phyloP scores from a whole-genome alignment of 2,329 filamentous ascomycete species.

The Blastomyces emzantsi region DNA sequence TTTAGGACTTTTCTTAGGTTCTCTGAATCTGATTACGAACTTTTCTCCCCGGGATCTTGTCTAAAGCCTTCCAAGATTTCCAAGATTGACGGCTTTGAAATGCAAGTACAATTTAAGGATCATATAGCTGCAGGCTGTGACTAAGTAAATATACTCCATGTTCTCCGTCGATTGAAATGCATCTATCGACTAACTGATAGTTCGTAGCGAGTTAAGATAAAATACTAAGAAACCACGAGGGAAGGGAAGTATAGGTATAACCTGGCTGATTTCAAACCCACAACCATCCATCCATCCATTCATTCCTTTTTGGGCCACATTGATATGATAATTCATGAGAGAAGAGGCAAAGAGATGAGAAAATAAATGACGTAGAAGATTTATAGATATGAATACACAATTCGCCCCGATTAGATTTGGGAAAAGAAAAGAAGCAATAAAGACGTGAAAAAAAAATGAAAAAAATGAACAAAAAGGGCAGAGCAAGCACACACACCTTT shows the following conservation, averaged over 20 bases:
- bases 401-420: neutral
- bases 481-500: neutral
- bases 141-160: neutral
- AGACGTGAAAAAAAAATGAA: neutral
- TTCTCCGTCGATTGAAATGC: neutral
- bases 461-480: neutral
- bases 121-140: neutral
- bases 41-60: no score
- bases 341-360: neutral
- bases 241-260: neutral
- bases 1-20: no score
- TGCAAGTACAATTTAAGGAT: no score
- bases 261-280: neutral
- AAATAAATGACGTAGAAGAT: neutral
- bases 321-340: neutral
- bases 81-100: no score
- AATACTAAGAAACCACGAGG: neutral
- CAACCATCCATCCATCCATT: neutral
- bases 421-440: neutral
- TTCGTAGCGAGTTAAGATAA: neutral
- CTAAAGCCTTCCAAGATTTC: no score
- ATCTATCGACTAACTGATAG: neutral
- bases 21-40: no score
- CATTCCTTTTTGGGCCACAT: neutral
- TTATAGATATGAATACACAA: slow-evolving; percentile 6